Conservation (phyloP, 306 rosid genomes). For the Adenanthera pavonina region DNA sequence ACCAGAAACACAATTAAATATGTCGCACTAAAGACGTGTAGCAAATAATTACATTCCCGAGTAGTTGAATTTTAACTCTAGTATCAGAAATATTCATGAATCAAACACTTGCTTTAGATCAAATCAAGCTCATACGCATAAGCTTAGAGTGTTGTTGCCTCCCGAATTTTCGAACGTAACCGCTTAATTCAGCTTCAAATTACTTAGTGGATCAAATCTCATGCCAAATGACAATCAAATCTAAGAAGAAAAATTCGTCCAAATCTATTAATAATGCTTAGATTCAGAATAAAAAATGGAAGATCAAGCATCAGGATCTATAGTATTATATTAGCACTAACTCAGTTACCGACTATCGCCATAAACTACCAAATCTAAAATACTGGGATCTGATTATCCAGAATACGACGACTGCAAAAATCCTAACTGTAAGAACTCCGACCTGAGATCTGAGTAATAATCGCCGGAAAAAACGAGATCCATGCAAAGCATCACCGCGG, state of each 20-base stretch:
- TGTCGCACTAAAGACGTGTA: background rate
- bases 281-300: constrained; percentile 35
- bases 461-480: constrained; percentile 39
- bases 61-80: constrained; percentile 12
- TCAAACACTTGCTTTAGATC: background rate
- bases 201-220: background rate
- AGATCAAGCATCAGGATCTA: constrained; percentile 40
- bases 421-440: constrained; percentile 23
- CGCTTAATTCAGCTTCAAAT: background rate
- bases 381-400: constrained; percentile 49
- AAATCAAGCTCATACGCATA: background rate
- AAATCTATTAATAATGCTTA: background rate
- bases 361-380: constrained; percentile 16
- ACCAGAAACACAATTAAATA: background rate
- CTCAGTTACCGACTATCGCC: background rate
- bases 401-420: background rate
- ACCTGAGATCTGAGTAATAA: constrained; percentile 51
- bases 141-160: too few relatives aligned
- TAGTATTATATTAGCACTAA: background rate
- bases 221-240: constrained; percentile 12
- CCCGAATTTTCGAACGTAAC: background rate
- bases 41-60: background rate
- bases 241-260: background rate
- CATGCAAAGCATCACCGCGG: constrained; percentile 63
- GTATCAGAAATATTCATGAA: background rate